A percentile compares a stretch with the other conserved stretches of the same genome.
These are phyloP conservation scores for Pythium grandisporangium DNA, from an alignment of 352 stramenopile species.

Conservation along the genomic window DNA sequence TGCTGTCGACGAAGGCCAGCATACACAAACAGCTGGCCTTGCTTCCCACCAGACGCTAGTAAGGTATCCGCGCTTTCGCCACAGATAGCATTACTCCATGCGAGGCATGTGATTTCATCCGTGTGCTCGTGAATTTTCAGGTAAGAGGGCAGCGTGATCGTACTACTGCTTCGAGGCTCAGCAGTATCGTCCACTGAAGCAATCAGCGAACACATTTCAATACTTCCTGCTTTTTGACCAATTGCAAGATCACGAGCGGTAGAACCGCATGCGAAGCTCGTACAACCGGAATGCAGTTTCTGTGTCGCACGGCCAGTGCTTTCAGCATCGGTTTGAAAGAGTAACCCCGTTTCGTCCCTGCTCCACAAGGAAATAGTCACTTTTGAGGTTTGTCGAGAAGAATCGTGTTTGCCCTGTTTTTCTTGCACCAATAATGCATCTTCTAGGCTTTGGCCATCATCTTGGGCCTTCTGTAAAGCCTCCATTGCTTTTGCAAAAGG, in stretches of 20 bases:
- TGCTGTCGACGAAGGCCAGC: slow-evolving; percentile 1
- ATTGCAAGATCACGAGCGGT: slow-evolving; percentile 14
- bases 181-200: background rate
- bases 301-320: slow-evolving; percentile 1
- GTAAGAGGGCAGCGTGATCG: no score
- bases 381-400: background rate
- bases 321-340: slow-evolving; percentile 7
- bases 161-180: background rate
- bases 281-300: slow-evolving; percentile 7
- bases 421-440: slow-evolving; percentile 31
- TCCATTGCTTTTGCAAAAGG: slow-evolving; percentile 37
- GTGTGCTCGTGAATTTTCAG: slow-evolving; percentile 48
- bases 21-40: slow-evolving; percentile 53
- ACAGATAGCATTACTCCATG: slow-evolving; percentile 19
- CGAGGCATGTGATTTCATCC: slow-evolving; percentile 27
- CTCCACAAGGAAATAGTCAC: slow-evolving; percentile 36
- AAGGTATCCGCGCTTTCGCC: slow-evolving; percentile 2
- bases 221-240: slow-evolving; percentile 27
- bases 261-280: slow-evolving; percentile 11
- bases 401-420: background rate
- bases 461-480: slow-evolving; percentile 42
- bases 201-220: slow-evolving; percentile 22
- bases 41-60: slow-evolving; percentile 33
- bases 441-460: slow-evolving; percentile 31
- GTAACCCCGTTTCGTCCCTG: slow-evolving; percentile 12